Evolutionary conservation across 2,329 filamentous ascomycete species (phyloP).

Genomic region (Sporothrix schenckii): DNA sequence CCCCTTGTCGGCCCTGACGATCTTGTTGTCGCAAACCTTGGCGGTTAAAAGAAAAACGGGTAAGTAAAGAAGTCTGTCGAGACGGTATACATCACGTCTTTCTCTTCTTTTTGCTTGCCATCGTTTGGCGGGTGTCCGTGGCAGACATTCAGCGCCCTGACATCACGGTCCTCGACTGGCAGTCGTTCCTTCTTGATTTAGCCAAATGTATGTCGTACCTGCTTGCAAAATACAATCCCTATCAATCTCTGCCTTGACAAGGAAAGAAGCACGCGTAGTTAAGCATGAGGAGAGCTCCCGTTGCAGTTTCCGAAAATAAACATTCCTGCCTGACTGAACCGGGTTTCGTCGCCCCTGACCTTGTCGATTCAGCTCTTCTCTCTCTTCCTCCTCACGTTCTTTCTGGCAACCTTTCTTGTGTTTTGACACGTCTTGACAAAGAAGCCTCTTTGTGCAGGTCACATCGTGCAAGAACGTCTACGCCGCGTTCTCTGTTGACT

Average conservation of each 20-base stretch:
- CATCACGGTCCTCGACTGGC: neutral
- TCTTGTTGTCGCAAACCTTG: slow-evolving; percentile 2
- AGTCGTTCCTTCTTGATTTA: neutral
- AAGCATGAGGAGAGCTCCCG: neutral
- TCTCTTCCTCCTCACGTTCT: neutral
- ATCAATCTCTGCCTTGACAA: neutral
- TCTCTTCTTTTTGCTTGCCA: neutral
- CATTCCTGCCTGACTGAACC: neutral
- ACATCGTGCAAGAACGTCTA: too few species aligned
- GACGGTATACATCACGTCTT: neutral
- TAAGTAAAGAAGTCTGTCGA: neutral
- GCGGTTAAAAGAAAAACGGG: neutral
- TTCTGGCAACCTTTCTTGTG: neutral
- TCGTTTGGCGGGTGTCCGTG: neutral
- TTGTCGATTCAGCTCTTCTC: neutral
- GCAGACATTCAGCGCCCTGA: neutral
- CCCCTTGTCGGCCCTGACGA: slow-evolving; percentile 17
- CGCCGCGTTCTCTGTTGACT: too few species aligned
- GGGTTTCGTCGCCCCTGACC: neutral
- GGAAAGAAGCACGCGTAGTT: neutral
- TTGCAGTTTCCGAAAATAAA: neutral
- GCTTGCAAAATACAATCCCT: neutral
- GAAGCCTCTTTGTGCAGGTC: neutral
- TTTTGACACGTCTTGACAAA: neutral
- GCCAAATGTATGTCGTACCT: neutral